These are phyloP conservation scores for Potentilla sterilis DNA, from an alignment of 306 rosid genomes.

Conservation along the genomic window DNA sequence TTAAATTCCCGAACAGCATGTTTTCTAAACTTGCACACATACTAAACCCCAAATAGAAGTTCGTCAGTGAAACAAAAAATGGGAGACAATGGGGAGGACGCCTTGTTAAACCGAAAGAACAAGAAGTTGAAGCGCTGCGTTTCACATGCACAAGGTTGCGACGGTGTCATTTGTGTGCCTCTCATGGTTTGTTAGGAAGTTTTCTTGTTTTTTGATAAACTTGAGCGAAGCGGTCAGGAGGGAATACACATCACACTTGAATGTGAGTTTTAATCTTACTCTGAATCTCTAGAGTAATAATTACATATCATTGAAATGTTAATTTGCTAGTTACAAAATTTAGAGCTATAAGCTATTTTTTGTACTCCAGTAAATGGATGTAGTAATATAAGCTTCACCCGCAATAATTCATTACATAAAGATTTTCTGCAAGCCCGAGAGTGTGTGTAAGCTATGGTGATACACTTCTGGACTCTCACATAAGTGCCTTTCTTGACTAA, in stretches of 20 bases:
- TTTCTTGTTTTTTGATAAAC: constrained; percentile 85
- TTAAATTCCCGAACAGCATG: background rate
- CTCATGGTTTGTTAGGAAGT: no score
- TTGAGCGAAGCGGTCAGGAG: constrained; percentile 62
- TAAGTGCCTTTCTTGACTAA: constrained; percentile 66
- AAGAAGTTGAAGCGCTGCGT: constrained; percentile 36
- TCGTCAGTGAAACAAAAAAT: background rate
- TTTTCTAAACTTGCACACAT: background rate
- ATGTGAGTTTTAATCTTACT: constrained; percentile 43
- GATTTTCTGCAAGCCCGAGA: constrained; percentile 18
- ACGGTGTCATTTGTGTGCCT: constrained; percentile 67
- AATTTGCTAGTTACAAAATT: no score
- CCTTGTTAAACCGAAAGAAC: constrained; percentile 26
- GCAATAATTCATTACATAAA: no score
- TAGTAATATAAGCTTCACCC: no score
- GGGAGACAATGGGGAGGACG: constrained; percentile 30
- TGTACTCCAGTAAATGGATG: no score
- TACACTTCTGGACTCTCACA: constrained; percentile 76
- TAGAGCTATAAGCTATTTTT: no score
- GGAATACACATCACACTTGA: constrained; percentile 63
- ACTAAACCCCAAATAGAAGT: background rate
- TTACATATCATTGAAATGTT: no score
- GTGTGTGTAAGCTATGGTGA: constrained; percentile 94
- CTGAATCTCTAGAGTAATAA: background rate
- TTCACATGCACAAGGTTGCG: constrained; percentile 60